phyloP scores from a whole-genome alignment of 2,329 filamentous ascomycete genomes.

The Cordyceps fumosorosea region DNA sequence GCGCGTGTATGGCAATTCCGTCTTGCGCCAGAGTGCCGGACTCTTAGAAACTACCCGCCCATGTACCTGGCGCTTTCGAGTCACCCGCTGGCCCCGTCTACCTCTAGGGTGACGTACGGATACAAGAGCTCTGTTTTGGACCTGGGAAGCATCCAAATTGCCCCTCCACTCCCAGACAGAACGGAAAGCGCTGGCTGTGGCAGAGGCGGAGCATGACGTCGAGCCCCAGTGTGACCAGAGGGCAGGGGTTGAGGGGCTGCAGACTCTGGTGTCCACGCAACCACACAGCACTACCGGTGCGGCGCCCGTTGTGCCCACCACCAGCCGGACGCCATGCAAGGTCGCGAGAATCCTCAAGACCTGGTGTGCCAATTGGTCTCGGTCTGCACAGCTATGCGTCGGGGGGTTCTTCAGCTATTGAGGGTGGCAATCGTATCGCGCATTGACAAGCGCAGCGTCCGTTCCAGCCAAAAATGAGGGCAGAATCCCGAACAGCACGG shows the following conservation, averaged over 20 bases:
- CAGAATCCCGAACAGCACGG: background rate
- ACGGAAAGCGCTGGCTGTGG: background rate
- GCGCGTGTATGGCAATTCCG: background rate
- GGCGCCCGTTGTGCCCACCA: slow-evolving; percentile 12
- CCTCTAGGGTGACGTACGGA: background rate
- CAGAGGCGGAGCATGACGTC: slow-evolving; percentile 14
- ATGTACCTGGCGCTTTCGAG: background rate
- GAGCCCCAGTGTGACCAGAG: slow-evolving; percentile 12
- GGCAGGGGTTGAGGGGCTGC: background rate
- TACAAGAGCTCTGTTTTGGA: background rate
- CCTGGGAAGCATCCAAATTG: background rate
- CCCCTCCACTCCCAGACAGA: background rate
- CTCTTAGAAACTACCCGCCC: no score
- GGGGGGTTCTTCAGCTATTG: background rate
- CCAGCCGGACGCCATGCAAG: slow-evolving; percentile 7
- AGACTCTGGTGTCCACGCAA: background rate
- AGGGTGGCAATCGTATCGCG: background rate
- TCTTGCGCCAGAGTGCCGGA: background rate
- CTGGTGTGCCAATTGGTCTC: slow-evolving; percentile 5
- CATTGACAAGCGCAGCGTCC: background rate
- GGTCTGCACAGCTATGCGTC: background rate
- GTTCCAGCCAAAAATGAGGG: background rate
- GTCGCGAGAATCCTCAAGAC: slow-evolving; percentile 2
- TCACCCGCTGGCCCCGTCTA: background rate
- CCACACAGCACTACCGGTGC: background rate